phyloP scores from a whole-genome alignment of 2,329 filamentous ascomycete genomes.

The Chalara sp. region DNA sequence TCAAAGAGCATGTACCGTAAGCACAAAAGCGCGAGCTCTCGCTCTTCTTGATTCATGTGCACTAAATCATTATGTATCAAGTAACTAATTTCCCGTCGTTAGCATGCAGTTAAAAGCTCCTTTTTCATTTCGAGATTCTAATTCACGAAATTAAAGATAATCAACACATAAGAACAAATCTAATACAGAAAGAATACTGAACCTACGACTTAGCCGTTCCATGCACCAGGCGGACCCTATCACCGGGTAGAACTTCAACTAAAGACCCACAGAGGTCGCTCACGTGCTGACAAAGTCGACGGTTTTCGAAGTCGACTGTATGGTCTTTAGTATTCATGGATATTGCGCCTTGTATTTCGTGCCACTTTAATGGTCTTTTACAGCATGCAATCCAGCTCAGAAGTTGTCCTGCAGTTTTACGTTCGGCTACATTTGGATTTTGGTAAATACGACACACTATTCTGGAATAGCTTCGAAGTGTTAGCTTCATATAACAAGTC shows the following conservation, averaged over 20 bases:
- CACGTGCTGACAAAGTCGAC: slow-evolving; percentile 17
- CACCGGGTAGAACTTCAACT: slow-evolving; percentile 23
- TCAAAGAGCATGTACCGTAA: slow-evolving; percentile 21
- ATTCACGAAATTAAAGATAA: background rate
- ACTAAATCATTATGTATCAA: slow-evolving; percentile 10
- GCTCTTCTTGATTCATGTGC: slow-evolving; percentile 11
- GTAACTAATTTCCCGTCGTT: slow-evolving; percentile 2
- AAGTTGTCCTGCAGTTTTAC: slow-evolving; percentile 14
- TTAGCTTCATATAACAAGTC: too few species aligned
- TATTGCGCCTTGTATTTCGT: slow-evolving; percentile 33
- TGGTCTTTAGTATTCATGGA: slow-evolving; percentile 26
- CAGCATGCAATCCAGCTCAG: slow-evolving; percentile 33
- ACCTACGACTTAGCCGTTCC: slow-evolving; percentile 26
- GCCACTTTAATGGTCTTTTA: slow-evolving; percentile 32
- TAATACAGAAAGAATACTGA: background rate
- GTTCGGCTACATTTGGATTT: slow-evolving; percentile 2
- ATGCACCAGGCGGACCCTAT: slow-evolving; percentile 30
- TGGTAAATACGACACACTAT: slow-evolving; percentile 6
- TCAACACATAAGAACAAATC: background rate
- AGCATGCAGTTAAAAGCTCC: too few species aligned
- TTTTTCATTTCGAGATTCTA: too few species aligned
- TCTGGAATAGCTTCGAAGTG: slow-evolving; percentile 9
- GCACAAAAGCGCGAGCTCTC: slow-evolving; percentile 20
- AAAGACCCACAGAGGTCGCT: slow-evolving; percentile 32
- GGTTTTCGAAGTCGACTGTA: slow-evolving; percentile 24